A percentile compares a stretch with the other conserved stretches of the same genome.
Conservation (phyloP, 441 rosid species). For the Mallotus repandus region DNA sequence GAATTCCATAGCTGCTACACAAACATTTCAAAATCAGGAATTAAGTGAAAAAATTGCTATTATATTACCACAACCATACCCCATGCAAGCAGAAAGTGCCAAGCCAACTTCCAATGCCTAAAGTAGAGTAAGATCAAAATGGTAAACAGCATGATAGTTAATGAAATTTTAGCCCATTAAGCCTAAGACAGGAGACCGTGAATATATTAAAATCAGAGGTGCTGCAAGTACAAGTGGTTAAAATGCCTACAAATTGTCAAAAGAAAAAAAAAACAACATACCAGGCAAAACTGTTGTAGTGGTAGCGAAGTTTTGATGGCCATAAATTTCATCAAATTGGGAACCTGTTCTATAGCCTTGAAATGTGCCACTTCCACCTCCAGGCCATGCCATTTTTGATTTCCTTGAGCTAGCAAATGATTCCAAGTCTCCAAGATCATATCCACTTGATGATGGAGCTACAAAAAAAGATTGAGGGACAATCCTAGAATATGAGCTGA, state of each 20-base stretch:
- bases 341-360: constrained; percentile 10
- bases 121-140: background rate
- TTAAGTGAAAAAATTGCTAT: background rate
- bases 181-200: background rate
- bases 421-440: background rate
- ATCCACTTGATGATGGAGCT: background rate
- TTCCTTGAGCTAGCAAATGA: background rate
- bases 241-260: background rate
- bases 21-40: constrained; percentile 14
- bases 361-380: constrained; percentile 1
- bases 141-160: too few relatives aligned
- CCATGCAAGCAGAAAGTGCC: background rate
- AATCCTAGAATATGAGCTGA: constrained; percentile 8
- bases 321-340: background rate
- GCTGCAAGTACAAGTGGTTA: background rate
- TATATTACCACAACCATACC: background rate
- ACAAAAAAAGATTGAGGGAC: background rate
- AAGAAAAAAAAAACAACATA: constrained; percentile 2
- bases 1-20: constrained; percentile 13
- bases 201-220: background rate
- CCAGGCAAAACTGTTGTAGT: constrained; percentile 8
- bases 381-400: constrained; percentile 13
- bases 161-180: too few relatives aligned
- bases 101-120: background rate
- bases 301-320: background rate